These are phyloP conservation scores for Fusarium nygamai DNA, from an alignment of 2,329 filamentous ascomycete genomes.

Conservation along the genomic window DNA sequence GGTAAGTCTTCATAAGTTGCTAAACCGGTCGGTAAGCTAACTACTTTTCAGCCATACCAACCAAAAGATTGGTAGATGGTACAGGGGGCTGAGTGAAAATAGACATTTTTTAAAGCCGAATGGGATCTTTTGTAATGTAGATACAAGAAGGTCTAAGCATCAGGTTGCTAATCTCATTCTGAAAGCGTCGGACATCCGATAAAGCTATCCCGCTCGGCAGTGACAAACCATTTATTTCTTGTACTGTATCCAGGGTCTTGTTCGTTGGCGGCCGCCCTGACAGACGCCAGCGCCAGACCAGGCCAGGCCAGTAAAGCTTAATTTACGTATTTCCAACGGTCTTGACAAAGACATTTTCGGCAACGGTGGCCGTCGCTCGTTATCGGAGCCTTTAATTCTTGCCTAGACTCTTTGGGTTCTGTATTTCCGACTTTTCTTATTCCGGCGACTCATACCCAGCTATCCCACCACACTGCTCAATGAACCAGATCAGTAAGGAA, in stretches of 20 bases:
- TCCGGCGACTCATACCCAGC: not conserved
- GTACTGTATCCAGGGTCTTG: not conserved
- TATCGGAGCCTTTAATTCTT: too few species aligned
- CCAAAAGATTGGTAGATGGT: not conserved
- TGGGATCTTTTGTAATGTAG: not conserved
- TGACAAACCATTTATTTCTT: not conserved
- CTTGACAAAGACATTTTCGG: not conserved
- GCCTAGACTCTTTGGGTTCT: not conserved
- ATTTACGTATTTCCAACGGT: not conserved
- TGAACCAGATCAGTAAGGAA: not conserved
- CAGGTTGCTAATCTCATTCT: fast-evolving
- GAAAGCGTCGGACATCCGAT: not conserved
- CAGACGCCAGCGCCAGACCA: not conserved
- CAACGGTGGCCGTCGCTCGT: not conserved
- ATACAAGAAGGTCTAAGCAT: fast-evolving
- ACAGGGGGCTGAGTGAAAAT: fast-evolving
- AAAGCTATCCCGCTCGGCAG: not conserved
- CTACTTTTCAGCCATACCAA: not conserved
- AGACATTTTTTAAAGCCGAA: too few species aligned
- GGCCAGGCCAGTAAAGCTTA: fast-evolving
- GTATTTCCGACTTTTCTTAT: not conserved
- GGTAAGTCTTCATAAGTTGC: not conserved
- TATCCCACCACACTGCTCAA: fast-evolving
- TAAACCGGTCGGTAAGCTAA: not conserved
- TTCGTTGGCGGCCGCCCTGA: not conserved